Evolutionary conservation across 1,139 yeast genomes (phyloP), one percentile per base, ranked within the genome.

Genomic region (Magnusiomyces suaveolens): DNA sequence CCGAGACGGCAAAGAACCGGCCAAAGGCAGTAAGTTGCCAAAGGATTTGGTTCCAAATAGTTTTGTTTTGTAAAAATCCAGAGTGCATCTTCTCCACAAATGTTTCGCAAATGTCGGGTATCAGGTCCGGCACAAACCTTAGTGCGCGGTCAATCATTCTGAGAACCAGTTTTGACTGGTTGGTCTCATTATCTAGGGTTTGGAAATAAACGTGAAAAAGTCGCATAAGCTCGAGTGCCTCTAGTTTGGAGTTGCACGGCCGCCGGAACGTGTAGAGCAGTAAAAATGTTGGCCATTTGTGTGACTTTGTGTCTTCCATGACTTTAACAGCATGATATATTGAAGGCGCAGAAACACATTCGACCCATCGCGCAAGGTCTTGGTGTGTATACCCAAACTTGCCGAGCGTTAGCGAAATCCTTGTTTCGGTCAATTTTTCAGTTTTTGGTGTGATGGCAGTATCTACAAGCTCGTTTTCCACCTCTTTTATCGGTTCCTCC

Each of bases 11-110:
- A 44, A 32, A 46, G 16, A 43, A 46, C 26, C 60, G 60, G 23
- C 71, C 72, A 53, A 66, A 66, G 43, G 59, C 53, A 4, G 65
- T 56, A 10, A 67, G 52, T 14, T 52, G 53, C 72, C 72, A 68
- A 32, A 68, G 51, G 20, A 67, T 54, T 56, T 68, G 70, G 55
- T 68, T 68, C 38, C 43, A 47, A 54, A 57, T 54, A 3, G 58
- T 55, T 26, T 49, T 52, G 2, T 59, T 48, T 1, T 54, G 51
- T 21, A 55, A 53, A 12, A 59, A 48, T 1, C 51, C 58, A 6
- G 51, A 48, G 16, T 58, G 51, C 20, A 59, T 59, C 20, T 56
- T 53, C 14, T 54, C 51, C 3, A 62, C 55, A 50, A 63, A 65
- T 21, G 66, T 52, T 12, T 59, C 57, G 38, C 66, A 62, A 10